Evolutionary conservation across 805 yeast species (phyloP).

Genomic region (Ogataea glucozyma): DNA sequence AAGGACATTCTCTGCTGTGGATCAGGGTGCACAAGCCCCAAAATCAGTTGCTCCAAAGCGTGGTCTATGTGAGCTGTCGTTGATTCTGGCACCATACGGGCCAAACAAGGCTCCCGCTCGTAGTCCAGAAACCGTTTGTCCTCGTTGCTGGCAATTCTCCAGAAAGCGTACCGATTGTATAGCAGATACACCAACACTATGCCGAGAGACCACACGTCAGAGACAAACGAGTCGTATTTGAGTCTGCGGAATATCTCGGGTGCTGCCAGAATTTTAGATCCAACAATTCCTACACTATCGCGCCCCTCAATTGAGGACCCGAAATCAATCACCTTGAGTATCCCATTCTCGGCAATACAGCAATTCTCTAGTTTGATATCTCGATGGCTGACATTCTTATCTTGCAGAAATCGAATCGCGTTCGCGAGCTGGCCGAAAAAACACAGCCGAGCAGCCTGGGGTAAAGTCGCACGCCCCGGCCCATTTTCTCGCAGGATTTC

Average conservation of each 20-base stretch:
- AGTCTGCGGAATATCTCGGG: conserved; percentile 46
- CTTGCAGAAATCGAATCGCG: conserved; percentile 44
- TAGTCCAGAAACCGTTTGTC: conserved; percentile 17
- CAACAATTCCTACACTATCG: conserved; percentile 45
- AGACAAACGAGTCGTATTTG: conserved; percentile 41
- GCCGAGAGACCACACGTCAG: conserved; percentile 55
- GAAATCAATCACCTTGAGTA: conserved; percentile 50
- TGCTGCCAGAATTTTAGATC: conserved; percentile 46
- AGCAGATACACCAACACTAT: conserved; percentile 40
- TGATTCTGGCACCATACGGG: background rate
- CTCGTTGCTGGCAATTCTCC: conserved; percentile 43
- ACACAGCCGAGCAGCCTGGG: conserved; percentile 27
- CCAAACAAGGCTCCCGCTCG: background rate
- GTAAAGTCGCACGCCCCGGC: conserved; percentile 20
- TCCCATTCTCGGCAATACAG: conserved; percentile 34
- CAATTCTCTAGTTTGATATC: conserved; percentile 53
- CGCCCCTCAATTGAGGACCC: conserved; percentile 41
- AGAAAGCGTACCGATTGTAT: conserved; percentile 39
- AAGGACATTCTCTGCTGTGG: background rate
- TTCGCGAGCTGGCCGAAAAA: conserved; percentile 43
- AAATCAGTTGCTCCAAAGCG: background rate
- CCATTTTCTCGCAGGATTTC: conserved; percentile 1
- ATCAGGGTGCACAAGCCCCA: background rate
- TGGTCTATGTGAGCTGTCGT: background rate
- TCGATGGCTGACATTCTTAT: conserved; percentile 42